These are phyloP conservation scores for Pichia sp. DNA, from an alignment of 1,139 yeast species.

Conservation along the genomic window DNA sequence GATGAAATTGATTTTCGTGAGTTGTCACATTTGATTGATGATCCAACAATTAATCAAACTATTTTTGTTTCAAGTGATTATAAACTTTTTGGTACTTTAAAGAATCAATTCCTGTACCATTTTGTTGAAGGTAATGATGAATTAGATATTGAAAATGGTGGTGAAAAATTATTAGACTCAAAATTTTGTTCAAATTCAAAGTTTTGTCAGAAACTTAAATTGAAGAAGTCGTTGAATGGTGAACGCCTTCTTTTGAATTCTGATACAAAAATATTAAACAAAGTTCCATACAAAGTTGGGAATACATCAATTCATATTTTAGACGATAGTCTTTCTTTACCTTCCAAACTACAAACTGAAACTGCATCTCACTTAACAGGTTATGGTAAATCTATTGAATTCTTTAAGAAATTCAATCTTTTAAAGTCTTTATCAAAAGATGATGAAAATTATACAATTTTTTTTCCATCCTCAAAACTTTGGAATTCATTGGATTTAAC, in stretches of 20 bases:
- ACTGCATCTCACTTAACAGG: conserved; percentile 46
- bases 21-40: conserved; percentile 52
- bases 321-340: conserved; percentile 51
- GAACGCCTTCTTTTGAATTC: conserved; percentile 7
- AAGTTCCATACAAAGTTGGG: conserved; percentile 45
- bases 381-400: conserved; percentile 45
- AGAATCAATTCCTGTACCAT: conserved; percentile 53
- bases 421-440: conserved; percentile 31
- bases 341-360: conserved; percentile 46
- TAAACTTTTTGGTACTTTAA: conserved; percentile 23
- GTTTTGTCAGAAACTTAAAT: conserved; percentile 43
- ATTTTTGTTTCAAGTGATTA: conserved; percentile 39
- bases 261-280: conserved; percentile 35
- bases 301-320: conserved; percentile 59
- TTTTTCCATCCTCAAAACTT: conserved; percentile 71
- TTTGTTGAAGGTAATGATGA: conserved; percentile 42
- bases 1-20: conserved; percentile 62
- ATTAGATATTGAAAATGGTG: conserved; percentile 31
- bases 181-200: conserved; percentile 36
- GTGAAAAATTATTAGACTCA: conserved; percentile 37
- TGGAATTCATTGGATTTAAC: conserved; percentile 68
- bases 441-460: conserved; percentile 58
- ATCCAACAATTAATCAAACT: conserved; percentile 46
- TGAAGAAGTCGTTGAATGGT: conserved; percentile 27
- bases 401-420: conserved; percentile 44